Evolutionary conservation across 208 protist genomes (phyloP).

Genomic region (Acanthamoeba royreba): DNA sequence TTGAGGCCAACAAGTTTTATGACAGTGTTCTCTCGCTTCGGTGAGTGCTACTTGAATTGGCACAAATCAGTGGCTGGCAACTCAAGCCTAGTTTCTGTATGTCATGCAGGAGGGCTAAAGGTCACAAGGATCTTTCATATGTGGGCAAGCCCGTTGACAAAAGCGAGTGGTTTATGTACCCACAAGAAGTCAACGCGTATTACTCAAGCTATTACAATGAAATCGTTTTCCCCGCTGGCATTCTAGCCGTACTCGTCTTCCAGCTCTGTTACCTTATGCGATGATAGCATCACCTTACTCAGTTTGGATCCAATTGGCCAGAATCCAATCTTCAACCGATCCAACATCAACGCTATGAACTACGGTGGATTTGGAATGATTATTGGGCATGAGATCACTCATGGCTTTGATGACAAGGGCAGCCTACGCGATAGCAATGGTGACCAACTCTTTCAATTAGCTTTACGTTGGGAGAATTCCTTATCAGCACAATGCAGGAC

Average conservation of each 20-base stretch:
- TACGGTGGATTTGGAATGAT: constrained; percentile 42
- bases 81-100: not conserved
- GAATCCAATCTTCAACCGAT: not conserved
- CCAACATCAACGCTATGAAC: not conserved
- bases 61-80: not conserved
- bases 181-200: constrained; percentile 45
- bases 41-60: not conserved
- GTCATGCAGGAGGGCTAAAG: not conserved
- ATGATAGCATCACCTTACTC: no score
- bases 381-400: constrained; percentile 34
- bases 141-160: not conserved
- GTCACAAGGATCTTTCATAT: not conserved
- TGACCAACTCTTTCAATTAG: not conserved
- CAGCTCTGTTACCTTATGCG: no score
- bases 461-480: no score
- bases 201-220: not conserved
- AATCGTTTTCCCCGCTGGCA: constrained; percentile 43
- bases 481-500: not conserved
- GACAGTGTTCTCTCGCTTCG: not conserved
- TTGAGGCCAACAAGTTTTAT: not conserved
- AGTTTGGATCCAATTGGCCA: no score
- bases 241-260: not conserved
- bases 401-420: constrained; percentile 35
- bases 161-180: constrained; percentile 24
- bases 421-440: not conserved